These are phyloP conservation scores for Dorcoceras hygrometricum DNA, from an alignment of 257 asterid species.

Conservation along the genomic window DNA sequence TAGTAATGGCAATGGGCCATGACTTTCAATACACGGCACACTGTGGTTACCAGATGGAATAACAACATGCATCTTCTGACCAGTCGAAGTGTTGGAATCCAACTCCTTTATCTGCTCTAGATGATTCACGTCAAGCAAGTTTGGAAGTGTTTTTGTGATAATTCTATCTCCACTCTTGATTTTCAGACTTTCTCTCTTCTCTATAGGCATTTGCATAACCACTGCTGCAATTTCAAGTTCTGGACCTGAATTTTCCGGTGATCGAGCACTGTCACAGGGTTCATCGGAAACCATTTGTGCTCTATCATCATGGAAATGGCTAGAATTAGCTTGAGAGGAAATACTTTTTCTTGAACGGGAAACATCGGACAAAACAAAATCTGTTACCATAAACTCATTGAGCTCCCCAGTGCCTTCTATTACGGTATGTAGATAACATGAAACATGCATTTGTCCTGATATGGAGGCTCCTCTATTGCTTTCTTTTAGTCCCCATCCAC, in stretches of 20 bases:
- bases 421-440: slow-evolving; percentile 59
- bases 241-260: slow-evolving; percentile 48
- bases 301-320: not conserved
- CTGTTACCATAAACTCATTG: slow-evolving; percentile 69
- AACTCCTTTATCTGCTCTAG: slow-evolving; percentile 31
- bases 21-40: slow-evolving; percentile 53
- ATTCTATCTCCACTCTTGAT: slow-evolving; percentile 41
- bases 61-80: slow-evolving; percentile 63
- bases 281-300: slow-evolving; percentile 29
- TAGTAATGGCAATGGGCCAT: slow-evolving; percentile 68
- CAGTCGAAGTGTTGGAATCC: slow-evolving; percentile 19
- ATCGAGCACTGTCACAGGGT: slow-evolving; percentile 27
- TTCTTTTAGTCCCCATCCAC: slow-evolving; percentile 63
- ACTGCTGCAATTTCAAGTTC: slow-evolving; percentile 74
- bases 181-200: slow-evolving; percentile 70
- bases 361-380: slow-evolving; percentile 63
- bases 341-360: slow-evolving; percentile 46
- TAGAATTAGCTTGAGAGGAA: slow-evolving; percentile 42
- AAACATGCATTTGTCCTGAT: slow-evolving; percentile 73
- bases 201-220: slow-evolving; percentile 60
- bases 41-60: slow-evolving; percentile 83
- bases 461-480: slow-evolving; percentile 42
- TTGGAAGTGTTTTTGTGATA: slow-evolving; percentile 32
- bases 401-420: slow-evolving; percentile 42
- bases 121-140: slow-evolving; percentile 42